Evolutionary conservation across 2,329 filamentous ascomycete genomes (phyloP).

Genomic region (Epichloe typhina): DNA sequence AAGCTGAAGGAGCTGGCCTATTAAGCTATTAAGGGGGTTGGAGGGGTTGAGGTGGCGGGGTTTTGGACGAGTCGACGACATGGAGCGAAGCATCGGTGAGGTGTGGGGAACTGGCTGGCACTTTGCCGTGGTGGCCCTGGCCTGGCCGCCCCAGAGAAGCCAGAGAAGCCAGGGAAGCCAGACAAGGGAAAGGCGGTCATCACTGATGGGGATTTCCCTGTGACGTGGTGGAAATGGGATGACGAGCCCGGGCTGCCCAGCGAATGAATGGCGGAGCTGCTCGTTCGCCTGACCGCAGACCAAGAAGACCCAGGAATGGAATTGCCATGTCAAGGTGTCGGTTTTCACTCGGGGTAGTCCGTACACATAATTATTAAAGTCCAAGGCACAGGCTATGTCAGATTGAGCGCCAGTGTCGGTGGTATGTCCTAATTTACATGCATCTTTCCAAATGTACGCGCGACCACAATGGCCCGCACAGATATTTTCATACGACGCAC

Average conservation of each 20-base stretch:
- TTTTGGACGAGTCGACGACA: slow-evolving; percentile 8
- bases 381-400: not conserved
- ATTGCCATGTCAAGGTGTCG: no score
- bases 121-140: not conserved
- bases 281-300: no score
- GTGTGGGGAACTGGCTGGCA: slow-evolving; percentile 11
- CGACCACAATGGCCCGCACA: not conserved
- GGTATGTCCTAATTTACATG: slow-evolving; percentile 3
- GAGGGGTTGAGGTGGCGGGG: slow-evolving; percentile 17
- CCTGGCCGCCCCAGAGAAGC: not conserved
- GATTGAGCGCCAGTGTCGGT: not conserved
- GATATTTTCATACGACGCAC: not conserved
- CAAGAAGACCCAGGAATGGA: no score
- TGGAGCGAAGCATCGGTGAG: slow-evolving; percentile 12
- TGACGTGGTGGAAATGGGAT: not conserved
- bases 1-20: slow-evolving; percentile 4
- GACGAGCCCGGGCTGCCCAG: no score
- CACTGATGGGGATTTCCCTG: no score
- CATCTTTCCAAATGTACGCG: slow-evolving; percentile 1
- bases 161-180: no score
- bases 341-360: not conserved
- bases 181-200: no score
- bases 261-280: no score
- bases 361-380: not conserved
- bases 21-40: slow-evolving; percentile 3